These are phyloP conservation scores for Asterionellopsis glacialis DNA, from an alignment of 108 stramenopile genomes.

Conservation along the genomic window DNA sequence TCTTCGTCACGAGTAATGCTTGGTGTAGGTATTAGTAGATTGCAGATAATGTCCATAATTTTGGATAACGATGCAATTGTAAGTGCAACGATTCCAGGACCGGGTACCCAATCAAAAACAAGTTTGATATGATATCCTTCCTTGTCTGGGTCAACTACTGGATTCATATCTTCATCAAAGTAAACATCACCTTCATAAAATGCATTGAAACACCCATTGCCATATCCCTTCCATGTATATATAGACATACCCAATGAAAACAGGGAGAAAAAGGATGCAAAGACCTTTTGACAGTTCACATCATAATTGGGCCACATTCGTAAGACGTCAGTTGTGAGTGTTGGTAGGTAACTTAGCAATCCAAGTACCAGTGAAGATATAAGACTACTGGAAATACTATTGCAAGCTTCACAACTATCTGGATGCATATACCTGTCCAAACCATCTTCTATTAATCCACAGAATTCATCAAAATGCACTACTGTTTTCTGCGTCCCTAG, in stretches of 20 bases:
- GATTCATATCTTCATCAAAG: background rate
- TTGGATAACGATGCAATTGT: background rate
- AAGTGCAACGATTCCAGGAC: constrained; percentile 6
- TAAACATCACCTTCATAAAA: constrained; percentile 8
- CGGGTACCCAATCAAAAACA: constrained; percentile 9
- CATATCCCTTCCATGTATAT: background rate
- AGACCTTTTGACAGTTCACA: constrained; percentile 19
- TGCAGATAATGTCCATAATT: constrained; percentile 5
- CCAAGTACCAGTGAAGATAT: constrained; percentile 21
- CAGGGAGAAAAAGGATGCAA: constrained; percentile 3
- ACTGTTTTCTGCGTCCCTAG: constrained; percentile 13
- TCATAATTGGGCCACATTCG: constrained; percentile 15
- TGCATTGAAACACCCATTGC: constrained; percentile 6
- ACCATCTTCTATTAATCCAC: constrained; percentile 15
- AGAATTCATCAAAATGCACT: constrained; percentile 30
- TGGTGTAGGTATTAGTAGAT: constrained; percentile 13
- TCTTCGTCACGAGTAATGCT: constrained; percentile 12
- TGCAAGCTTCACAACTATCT: constrained; percentile 21
- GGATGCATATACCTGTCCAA: constrained; percentile 22
- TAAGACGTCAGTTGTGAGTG: constrained; percentile 10
- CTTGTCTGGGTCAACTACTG: background rate
- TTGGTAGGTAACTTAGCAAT: constrained; percentile 12
- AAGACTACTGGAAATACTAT: constrained; percentile 13
- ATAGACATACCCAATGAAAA: constrained; percentile 6
- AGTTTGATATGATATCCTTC: background rate